Conservation (phyloP, 225 moss, liverwort and hornwort genomes). For the Ulota crispa region DNA sequence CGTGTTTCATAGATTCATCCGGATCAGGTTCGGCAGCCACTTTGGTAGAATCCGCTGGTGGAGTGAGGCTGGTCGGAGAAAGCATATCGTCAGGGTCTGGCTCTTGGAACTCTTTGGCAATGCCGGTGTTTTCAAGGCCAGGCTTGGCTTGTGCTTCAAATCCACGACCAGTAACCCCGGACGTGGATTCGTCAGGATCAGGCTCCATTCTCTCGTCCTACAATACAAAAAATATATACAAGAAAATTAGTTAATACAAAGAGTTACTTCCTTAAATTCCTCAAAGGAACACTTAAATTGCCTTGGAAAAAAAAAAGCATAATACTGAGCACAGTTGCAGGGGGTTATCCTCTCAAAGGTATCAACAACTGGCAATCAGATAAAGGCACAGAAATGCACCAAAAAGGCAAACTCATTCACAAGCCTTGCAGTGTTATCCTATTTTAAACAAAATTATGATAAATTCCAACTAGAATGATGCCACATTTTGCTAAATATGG, state of each 20-base stretch:
- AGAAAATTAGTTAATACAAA: not conserved
- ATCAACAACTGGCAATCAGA: not conserved
- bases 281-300: not conserved
- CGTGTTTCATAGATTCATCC: not conserved
- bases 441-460: not conserved
- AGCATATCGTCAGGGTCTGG: constrained; percentile 44
- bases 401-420: not conserved
- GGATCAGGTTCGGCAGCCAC: constrained; percentile 31
- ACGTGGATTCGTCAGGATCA: constrained; percentile 35
- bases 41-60: not conserved
- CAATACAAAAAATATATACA: not conserved
- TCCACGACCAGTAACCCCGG: not conserved
- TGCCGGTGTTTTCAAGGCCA: constrained; percentile 23
- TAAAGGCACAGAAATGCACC: not conserved
- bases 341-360: not conserved
- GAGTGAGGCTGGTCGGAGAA: not conserved
- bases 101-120: constrained; percentile 18
- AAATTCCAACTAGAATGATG: not conserved
- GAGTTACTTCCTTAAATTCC: not conserved
- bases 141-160: constrained; percentile 31
- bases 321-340: too few species aligned
- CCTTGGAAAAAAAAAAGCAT: not conserved
- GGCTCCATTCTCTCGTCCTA: constrained; percentile 27
- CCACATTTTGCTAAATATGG: too few species aligned
- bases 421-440: not conserved